Evolutionary conservation across 345 rosid species (phyloP).

Genomic region (Heritiera fomes): DNA sequence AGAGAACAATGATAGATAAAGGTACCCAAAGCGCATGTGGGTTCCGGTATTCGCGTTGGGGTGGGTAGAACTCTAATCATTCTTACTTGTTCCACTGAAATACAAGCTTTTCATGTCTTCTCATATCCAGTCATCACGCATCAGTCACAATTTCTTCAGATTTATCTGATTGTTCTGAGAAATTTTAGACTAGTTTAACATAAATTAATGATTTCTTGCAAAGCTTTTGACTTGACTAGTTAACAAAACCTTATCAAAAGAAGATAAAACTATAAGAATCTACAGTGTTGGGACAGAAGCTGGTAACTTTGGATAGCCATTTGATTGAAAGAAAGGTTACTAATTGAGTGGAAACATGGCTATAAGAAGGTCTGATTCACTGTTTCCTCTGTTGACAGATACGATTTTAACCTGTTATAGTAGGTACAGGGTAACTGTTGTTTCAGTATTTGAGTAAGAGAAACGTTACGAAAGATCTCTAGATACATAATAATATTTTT

Average conservation of each 20-base stretch:
- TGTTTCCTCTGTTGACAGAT: conserved; percentile 5
- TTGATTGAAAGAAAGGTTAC: conserved; percentile 14
- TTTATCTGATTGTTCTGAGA: conserved; percentile 15
- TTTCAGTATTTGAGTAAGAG: conserved; percentile 29
- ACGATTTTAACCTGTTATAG: conserved; percentile 26
- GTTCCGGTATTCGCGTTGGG: conserved; percentile 49
- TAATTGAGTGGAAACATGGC: not conserved
- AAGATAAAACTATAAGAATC: conserved; percentile 34
- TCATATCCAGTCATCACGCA: conserved; percentile 35
- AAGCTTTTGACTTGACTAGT: conserved; percentile 36
- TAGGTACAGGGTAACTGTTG: conserved; percentile 19
- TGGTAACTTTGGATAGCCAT: conserved; percentile 16
- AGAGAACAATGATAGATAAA: not conserved
- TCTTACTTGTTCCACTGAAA: conserved; percentile 35
- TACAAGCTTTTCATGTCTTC: conserved; percentile 32
- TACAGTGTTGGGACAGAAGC: conserved; percentile 26
- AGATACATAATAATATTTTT: not conserved
- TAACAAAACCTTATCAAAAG: conserved; percentile 45
- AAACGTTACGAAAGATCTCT: conserved; percentile 30
- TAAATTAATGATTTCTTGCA: not conserved
- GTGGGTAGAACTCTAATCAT: conserved; percentile 49
- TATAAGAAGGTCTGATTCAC: not conserved
- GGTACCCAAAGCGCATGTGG: conserved; percentile 42
- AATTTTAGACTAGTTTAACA: conserved; percentile 3
- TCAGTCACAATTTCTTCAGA: conserved; percentile 30